Base-by-base conservation (phyloP, 2,329 filamentous ascomycete genomes). In the Simplicillium aogashimaense region DNA sequence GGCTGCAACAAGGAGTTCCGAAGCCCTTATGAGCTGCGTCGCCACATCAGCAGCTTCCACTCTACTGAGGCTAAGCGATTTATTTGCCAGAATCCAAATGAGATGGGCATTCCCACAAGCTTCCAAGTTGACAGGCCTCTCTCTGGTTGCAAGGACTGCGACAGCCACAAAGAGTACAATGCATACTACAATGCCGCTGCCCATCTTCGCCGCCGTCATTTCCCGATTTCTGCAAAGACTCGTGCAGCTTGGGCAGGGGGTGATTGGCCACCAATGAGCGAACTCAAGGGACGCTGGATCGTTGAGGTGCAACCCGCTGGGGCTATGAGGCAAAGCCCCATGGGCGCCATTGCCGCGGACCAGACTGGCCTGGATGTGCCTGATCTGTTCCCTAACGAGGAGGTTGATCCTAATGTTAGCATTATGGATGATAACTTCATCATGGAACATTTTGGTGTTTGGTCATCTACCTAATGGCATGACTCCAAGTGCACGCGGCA, bases 161-260 rank as follows among this genome's bases (percentile, higher is more conserved):
- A 72, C 37, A 72, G 73, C 35, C 65, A 73, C 41, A 95, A 95
- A 67, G 74, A 76, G 43, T 97, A 97, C 51, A 84, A 84, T 3
- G 86, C 85, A 13, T 92, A 95, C 64, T 95, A 97, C 64, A 97
- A 97, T 53, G 90, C 89, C 1, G 88, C 88, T 0, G 90, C 88
- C 1, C 90, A 97, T 57, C 72, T 97, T 8, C 76, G 89, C 33
- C 80, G 90, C 37, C 83, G 83, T 1, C 90, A 97, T 58, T 97
- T 95, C 69, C 81, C 69, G 39, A 76, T 75, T 59, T 55, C 64
- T 2, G 54, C 63, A 7, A 65, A 72, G 12, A 63, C 61, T 29
- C 67, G 67, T 51, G 64, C 61, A 11, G 36, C 29, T 35, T 66
- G 62, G 51, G 54, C 44, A 13, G 72, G 72, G 28, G 69, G 69